Evolutionary conservation across 202 grass and related monocot genomes (phyloP).

Genomic region (Carex arenaria): DNA sequence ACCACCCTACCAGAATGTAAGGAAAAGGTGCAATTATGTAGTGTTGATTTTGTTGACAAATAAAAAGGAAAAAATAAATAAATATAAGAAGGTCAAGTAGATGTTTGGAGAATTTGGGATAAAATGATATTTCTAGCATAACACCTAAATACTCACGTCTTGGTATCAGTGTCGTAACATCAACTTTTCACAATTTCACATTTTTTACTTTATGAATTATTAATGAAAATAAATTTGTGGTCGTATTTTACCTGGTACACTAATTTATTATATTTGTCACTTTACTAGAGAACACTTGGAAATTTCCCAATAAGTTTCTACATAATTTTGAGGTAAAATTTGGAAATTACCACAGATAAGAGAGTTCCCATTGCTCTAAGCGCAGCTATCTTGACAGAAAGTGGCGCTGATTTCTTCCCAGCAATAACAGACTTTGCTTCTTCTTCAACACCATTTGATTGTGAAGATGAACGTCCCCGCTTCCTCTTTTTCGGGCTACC

Average conservation of each 20-base stretch:
- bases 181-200: neutral
- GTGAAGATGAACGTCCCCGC: constrained; percentile 34
- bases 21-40: constrained; percentile 17
- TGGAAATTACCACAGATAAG: constrained; percentile 53
- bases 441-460: constrained; percentile 17
- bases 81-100: neutral
- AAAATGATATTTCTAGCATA: neutral
- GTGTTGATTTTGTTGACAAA: neutral
- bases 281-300: neutral
- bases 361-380: constrained; percentile 78
- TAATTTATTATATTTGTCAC: neutral
- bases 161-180: neutral
- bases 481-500: constrained; percentile 71
- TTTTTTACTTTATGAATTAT: neutral
- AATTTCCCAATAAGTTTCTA: neutral
- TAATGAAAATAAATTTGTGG: neutral
- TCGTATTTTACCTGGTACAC: neutral
- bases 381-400: constrained; percentile 68
- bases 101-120: neutral
- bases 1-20: constrained; percentile 50
- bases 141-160: neutral
- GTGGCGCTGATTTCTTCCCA: constrained; percentile 33
- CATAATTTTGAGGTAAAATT: neutral
- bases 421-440: neutral
- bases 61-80: neutral